Evolutionary conservation across 2,329 filamentous ascomycete species (phyloP).

Genomic region (Paraphoma sp.): DNA sequence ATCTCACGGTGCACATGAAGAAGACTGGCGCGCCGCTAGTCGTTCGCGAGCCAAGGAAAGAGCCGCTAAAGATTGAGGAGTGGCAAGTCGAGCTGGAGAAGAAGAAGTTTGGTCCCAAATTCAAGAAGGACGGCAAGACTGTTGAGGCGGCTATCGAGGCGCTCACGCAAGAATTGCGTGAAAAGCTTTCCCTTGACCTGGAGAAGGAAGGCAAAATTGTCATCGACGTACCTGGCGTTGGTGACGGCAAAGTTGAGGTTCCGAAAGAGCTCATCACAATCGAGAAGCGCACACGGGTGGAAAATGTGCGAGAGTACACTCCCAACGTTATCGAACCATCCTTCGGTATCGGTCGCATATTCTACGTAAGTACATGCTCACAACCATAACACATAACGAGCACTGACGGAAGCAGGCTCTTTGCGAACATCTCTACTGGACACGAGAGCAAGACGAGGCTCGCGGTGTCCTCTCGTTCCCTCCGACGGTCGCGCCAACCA

Average conservation of each 20-base stretch:
- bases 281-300: conserved; percentile 80
- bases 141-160: conserved; percentile 81
- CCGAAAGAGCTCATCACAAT: conserved; percentile 81
- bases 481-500: conserved; percentile 84
- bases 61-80: conserved; percentile 82
- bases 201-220: conserved; percentile 75
- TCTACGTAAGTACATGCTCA: conserved; percentile 65
- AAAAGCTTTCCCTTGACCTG: conserved; percentile 78
- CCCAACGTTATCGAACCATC: conserved; percentile 98
- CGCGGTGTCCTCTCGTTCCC: conserved; percentile 81
- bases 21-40: conserved; percentile 87
- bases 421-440: conserved; percentile 97
- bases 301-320: conserved; percentile 88
- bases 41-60: conserved; percentile 80
- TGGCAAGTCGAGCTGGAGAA: conserved; percentile 88
- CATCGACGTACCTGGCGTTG: conserved; percentile 73
- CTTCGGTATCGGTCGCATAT: conserved; percentile 93
- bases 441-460: conserved; percentile 80
- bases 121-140: conserved; percentile 87
- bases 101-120: conserved; percentile 94
- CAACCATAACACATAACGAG: neutral
- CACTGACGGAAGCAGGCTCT: conserved; percentile 71
- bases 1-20: conserved; percentile 89
- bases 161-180: conserved; percentile 80
- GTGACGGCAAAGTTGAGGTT: conserved; percentile 78